Base-by-base conservation (phyloP, 768 basidiomycete genomes). In the Rhizopogon vulgaris region DNA sequence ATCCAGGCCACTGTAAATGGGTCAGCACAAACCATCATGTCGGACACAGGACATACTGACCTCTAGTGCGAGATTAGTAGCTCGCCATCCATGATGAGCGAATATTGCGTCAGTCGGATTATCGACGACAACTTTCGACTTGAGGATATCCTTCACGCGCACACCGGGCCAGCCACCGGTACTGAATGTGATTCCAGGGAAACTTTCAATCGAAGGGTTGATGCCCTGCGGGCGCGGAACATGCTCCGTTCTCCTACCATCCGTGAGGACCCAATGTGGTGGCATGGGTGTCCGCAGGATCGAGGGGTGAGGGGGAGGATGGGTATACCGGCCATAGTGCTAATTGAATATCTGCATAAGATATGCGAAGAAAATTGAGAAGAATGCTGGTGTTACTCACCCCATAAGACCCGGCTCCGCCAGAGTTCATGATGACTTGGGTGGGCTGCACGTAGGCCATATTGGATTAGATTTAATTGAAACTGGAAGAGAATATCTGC, bases 1-100 rank as follows among this genome's bases (percentile, higher is more conserved):
- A 64, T 9, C 63, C 63, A 2, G 63, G 63, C 63, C 63, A 64
- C 63, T 64, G 12, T 32, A 4, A 30, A 6, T 6, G 15, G 8
- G 36, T n/a, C 4, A 39, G 38, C 25, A 28, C 8, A 4, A 18
- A n/a, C 28, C 1, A 36, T 47, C n/a, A 46, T 28, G 6, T n/a
- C 25, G 32, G 17, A 10, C 6, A 24, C 39, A 27, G 9, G 32
- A 1, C 3, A n/a, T n/a, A 14, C 6, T 28, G 14, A 63, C 65
- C 55, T 65, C 52, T 15, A 66, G 51, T 8, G 54, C 55, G 8
- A 66, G 18, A 27, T 51, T 49, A 9, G 53, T 67, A 0, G 52
- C 10, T 22, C 66, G 56, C 55, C 61, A 67, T 3, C 61, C 56
- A 2, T 56, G 48, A 6, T 55, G 37, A 2, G 43, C 60, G 0